These are phyloP conservation scores for Botryosphaeria dothidea DNA, from an alignment of 2,329 filamentous ascomycete species.

Conservation along the genomic window DNA sequence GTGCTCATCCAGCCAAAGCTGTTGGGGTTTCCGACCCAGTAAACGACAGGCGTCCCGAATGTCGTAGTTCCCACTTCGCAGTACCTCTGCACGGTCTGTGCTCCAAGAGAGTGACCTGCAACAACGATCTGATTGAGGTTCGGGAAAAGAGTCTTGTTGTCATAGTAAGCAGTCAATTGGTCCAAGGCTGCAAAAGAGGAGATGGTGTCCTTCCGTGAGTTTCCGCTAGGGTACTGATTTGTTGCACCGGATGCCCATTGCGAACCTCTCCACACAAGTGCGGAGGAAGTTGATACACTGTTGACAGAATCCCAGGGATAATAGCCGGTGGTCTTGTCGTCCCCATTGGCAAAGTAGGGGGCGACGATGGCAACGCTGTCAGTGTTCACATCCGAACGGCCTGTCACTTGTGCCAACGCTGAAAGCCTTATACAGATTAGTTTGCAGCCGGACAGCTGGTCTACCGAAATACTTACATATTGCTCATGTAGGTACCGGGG, in stretches of 20 bases:
- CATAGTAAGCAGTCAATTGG: constrained; percentile 19
- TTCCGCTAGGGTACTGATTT: constrained; percentile 19
- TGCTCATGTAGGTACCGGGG: constrained; percentile 17
- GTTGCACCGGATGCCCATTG: constrained; percentile 18
- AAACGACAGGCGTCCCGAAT: constrained; percentile 2
- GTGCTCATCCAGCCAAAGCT: constrained; percentile 36
- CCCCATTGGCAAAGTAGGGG: constrained; percentile 21
- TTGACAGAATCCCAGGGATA: background rate
- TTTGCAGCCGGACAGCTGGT: background rate
- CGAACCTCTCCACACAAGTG: constrained; percentile 18
- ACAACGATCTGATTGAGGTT: constrained; percentile 13
- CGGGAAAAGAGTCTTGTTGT: constrained; percentile 17
- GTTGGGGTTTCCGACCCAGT: constrained; percentile 24
- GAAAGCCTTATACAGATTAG: constrained; percentile 1
- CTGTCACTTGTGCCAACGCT: background rate
- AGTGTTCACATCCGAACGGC: background rate
- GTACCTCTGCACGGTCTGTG: constrained; percentile 17
- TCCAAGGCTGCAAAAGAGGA: constrained; percentile 17
- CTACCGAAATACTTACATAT: constrained; percentile 6
- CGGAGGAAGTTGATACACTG: background rate
- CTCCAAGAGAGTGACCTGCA: constrained; percentile 20
- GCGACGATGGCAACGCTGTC: constrained; percentile 13
- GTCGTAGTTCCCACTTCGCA: constrained; percentile 12
- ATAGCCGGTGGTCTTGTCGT: constrained; percentile 15
- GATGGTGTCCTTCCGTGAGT: constrained; percentile 7